phyloP scores from a whole-genome alignment of 2,329 filamentous ascomycete species.

The Colletotrichum trifolii region DNA sequence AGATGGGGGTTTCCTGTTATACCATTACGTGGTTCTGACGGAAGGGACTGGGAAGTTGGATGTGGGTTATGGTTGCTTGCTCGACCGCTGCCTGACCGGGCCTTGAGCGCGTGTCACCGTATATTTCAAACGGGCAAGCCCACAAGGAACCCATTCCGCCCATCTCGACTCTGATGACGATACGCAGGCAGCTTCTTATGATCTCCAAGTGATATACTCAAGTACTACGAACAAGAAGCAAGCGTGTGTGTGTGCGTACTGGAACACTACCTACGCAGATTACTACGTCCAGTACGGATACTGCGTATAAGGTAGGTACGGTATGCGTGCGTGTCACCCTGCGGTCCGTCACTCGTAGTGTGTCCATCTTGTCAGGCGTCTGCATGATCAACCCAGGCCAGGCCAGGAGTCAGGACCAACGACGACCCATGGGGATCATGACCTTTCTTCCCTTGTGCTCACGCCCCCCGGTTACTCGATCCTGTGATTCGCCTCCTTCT shows the following conservation, averaged over 20 bases:
- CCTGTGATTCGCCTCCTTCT: neutral
- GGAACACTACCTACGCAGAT: no score
- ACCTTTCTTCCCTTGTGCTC: neutral
- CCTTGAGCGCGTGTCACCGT: slow-evolving; percentile 16
- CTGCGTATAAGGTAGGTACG: no score
- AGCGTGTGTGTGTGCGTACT: neutral
- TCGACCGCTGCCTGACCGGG: slow-evolving; percentile 31
- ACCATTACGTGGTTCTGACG: slow-evolving; percentile 5
- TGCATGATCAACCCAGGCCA: slow-evolving; percentile 33
- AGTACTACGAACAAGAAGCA: neutral
- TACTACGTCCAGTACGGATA: no score
- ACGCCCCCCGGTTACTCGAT: neutral
- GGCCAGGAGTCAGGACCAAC: neutral
- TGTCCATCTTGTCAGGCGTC: slow-evolving; percentile 32
- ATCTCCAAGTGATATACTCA: neutral
- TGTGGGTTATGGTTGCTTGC: neutral
- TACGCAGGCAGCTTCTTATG: neutral
- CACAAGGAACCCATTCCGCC: neutral
- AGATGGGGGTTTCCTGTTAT: no score
- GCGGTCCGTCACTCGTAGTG: slow-evolving; percentile 20
- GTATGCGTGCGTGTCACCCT: no score
- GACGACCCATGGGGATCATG: neutral
- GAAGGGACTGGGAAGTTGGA: slow-evolving; percentile 4
- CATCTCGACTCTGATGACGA: neutral
- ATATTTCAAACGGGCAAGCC: slow-evolving; percentile 33